These are phyloP conservation scores for Neolentinus lepideus DNA, from an alignment of 1,284 basidiomycete species.

Conservation along the genomic window DNA sequence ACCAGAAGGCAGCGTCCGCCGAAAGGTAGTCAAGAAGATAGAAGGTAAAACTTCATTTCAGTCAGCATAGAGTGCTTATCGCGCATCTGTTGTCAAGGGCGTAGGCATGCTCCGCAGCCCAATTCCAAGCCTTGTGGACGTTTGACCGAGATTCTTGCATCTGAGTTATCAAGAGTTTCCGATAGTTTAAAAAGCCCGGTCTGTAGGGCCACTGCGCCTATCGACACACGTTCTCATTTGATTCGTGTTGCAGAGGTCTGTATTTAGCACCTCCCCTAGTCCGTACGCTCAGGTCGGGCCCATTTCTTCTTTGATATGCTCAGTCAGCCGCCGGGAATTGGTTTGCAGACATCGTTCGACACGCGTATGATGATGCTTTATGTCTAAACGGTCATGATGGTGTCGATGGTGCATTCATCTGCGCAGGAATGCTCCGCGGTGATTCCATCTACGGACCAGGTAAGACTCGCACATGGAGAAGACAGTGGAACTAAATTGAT, in stretches of 20 bases:
- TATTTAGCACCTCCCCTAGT: not conserved
- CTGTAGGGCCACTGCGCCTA: conserved; percentile 59
- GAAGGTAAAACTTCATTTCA: conserved; percentile 36
- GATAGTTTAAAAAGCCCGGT: conserved; percentile 67
- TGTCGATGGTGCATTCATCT: conserved; percentile 75
- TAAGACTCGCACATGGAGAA: conserved; percentile 22
- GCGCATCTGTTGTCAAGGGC: conserved; percentile 32
- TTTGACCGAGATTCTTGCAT: conserved; percentile 57
- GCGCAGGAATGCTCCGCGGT: conserved; percentile 83
- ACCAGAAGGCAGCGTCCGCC: conserved; percentile 57
- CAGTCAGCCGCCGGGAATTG: conserved; percentile 83
- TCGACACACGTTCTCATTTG: conserved; percentile 72
- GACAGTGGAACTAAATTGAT: too few species aligned
- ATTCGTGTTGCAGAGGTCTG: conserved; percentile 67
- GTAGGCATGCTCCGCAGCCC: conserved; percentile 58
- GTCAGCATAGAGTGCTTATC: not conserved
- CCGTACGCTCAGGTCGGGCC: too few species aligned
- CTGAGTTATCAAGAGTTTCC: conserved; percentile 66
- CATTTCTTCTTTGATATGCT: conserved; percentile 1
- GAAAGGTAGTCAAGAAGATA: conserved; percentile 58
- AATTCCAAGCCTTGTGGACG: conserved; percentile 49
- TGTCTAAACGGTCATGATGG: conserved; percentile 53
- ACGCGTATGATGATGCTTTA: conserved; percentile 80
- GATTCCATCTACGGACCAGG: conserved; percentile 84
- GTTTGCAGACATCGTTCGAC: conserved; percentile 82